phyloP scores from a whole-genome alignment of 768 basidiomycete species.

The Hebeloma cylindrosporum region DNA sequence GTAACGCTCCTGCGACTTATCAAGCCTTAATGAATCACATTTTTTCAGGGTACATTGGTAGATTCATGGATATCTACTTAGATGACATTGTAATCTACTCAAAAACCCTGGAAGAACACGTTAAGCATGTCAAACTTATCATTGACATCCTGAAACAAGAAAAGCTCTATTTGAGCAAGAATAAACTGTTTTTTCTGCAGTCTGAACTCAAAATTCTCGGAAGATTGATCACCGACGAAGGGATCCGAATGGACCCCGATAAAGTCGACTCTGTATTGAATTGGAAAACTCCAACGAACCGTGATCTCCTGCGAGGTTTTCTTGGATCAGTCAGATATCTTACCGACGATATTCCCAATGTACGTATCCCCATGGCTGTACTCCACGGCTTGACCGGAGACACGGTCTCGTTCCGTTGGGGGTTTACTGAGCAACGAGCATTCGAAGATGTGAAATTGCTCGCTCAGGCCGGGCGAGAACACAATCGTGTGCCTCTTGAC shows the following conservation, averaged over 20 bases:
- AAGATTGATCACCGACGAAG: conserved; percentile 28
- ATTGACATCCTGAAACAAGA: conserved; percentile 32
- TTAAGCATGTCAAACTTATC: conserved; percentile 26
- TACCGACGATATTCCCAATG: conserved; percentile 27
- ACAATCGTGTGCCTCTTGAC: conserved; percentile 19
- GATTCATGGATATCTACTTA: conserved; percentile 39
- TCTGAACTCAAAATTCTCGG: conserved; percentile 27
- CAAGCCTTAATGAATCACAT: conserved; percentile 47
- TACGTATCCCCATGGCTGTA: conserved; percentile 37
- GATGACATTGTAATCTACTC: conserved; percentile 38
- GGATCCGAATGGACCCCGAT: conserved; percentile 39
- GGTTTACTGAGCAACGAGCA: conserved; percentile 24
- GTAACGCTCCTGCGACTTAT: conserved; percentile 38
- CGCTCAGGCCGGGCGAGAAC: conserved; percentile 15
- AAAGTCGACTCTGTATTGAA: conserved; percentile 37
- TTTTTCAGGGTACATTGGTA: conserved; percentile 33
- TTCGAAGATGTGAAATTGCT: conserved; percentile 34
- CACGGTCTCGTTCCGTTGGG: conserved; percentile 23
- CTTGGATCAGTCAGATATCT: conserved; percentile 22
- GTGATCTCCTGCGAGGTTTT: conserved; percentile 33
- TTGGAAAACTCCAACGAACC: conserved; percentile 32
- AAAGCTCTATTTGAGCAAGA: conserved; percentile 32
- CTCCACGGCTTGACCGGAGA: conserved; percentile 24
- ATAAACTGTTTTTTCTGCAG: conserved; percentile 34
- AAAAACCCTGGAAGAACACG: conserved; percentile 33